Evolutionary conservation across 116 monocot genomes (phyloP), one percentile per base, ranked within the genome.

Genomic region (Thalassia testudinum): DNA sequence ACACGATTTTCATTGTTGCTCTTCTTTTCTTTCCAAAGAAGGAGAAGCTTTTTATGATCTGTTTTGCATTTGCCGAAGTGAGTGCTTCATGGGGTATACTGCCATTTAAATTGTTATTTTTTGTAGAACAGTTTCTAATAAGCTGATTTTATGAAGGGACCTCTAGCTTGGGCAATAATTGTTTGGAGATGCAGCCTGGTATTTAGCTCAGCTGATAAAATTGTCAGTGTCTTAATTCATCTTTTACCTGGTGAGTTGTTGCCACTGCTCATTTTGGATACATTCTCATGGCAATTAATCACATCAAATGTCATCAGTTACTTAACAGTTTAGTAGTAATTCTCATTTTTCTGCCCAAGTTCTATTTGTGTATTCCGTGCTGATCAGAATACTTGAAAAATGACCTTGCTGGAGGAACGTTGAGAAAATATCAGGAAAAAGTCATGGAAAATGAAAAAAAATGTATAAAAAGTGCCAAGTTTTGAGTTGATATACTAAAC

Each of bases 31-130:
- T 70, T 64, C 89, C 97, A 18, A 82, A 79, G 47, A 67, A 89
- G 72, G 89, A 89, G 74, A 97, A 97, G 62, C 70, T 97, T 56
- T 97, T 89, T 70, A 97, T 97, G 89, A 77, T 97, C 61, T 97
- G 97, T 76, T 97, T 97, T 66, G 85, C 97, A 30, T 97, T 97
- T 75, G 89, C 89, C 40, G 97, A 97, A 71, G 97, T 97, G 85
- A 72, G 89, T 38, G 34, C 17, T 0, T 12, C 30, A 0, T 13
- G 10, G 27, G 5, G 14, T 42, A 10, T 44, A 53, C 19, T 50
- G 56, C 56, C n/a, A 48, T 14, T 54, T 49, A 29, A 19, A 47
- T 16, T 20, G 2, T 45, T 16, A 47, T 16, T 20, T n/a, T 45
- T 16, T 45, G 4, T 45, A 13, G 15, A 13, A 5, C 19, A n/a